Evolutionary conservation across 208 protist genomes (phyloP).

Genomic region (Wallacemonas sp.): DNA sequence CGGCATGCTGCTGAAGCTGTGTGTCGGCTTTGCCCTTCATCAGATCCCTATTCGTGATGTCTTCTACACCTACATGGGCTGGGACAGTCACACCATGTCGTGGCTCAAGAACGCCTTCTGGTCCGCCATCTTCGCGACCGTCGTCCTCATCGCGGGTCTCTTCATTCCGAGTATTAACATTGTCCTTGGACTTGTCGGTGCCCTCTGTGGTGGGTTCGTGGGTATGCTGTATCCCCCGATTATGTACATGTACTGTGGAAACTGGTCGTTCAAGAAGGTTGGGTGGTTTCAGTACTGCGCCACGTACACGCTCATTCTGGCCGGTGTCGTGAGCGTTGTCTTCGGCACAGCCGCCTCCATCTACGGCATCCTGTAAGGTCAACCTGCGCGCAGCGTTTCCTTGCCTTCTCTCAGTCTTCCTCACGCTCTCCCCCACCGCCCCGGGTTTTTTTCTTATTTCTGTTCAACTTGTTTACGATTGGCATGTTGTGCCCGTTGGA

Average conservation of each 20-base stretch:
- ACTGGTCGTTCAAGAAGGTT: conserved; percentile 17
- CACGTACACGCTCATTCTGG: conserved; percentile 25
- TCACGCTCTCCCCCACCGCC: too few relatives aligned
- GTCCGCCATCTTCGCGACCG: too few relatives aligned
- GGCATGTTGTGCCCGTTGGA: too few relatives aligned
- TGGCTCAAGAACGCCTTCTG: too few relatives aligned
- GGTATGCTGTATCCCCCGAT: conserved; percentile 43
- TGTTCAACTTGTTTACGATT: too few relatives aligned
- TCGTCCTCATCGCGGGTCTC: too few relatives aligned
- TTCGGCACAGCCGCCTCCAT: too few relatives aligned
- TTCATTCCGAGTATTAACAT: conserved; percentile 74
- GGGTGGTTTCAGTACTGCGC: conserved; percentile 12
- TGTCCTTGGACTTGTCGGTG: conserved; percentile 54
- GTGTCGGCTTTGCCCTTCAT: conserved; percentile 54
- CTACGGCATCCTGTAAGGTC: conserved; percentile 25
- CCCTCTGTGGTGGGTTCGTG: conserved; percentile 33
- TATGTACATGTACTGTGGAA: conserved; percentile 35
- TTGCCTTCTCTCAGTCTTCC: conserved; percentile 55
- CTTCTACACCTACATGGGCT: conserved; percentile 50
- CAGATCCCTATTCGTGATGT: conserved; percentile 60
- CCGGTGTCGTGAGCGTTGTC: conserved; percentile 26
- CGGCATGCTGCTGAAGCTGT: conserved; percentile 74
- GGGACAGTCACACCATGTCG: too few relatives aligned
- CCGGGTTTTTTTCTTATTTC: too few relatives aligned
- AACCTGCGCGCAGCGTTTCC: conserved; percentile 74